Conservation (phyloP, 441 rosid species). For the Arabidopsis lyrata region DNA sequence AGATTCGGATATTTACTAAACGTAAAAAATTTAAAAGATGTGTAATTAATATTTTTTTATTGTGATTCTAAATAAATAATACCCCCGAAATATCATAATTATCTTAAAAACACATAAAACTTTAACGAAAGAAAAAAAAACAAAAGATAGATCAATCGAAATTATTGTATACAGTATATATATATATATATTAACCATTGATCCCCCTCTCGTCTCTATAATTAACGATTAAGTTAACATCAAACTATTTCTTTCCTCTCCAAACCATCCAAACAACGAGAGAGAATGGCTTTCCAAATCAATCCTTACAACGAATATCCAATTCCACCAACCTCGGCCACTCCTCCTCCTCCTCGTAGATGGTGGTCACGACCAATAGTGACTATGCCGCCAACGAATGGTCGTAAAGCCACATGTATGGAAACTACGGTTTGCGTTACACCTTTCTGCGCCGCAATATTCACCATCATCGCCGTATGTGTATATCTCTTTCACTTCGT, state of each 20-base stretch:
- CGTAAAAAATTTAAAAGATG: too few species aligned
- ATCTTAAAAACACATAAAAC: too few species aligned
- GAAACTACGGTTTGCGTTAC: background rate
- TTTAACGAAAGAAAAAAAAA: too few species aligned
- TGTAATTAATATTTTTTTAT: too few species aligned
- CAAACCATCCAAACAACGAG: background rate
- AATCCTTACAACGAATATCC: background rate
- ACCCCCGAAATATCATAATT: too few species aligned
- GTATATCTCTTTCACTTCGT: background rate
- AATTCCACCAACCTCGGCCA: constrained; percentile 20
- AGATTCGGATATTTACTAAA: too few species aligned
- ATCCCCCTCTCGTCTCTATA: background rate
- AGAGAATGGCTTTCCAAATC: constrained; percentile 7
- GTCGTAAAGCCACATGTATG: background rate
- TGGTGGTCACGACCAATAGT: constrained; percentile 42
- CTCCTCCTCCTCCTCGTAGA: background rate
- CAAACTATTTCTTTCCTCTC: background rate
- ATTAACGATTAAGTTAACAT: background rate
- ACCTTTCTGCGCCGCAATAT: background rate
- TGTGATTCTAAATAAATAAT: too few species aligned
- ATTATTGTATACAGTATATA: background rate
- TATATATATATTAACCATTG: background rate
- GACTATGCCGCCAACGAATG: background rate
- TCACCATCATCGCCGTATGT: constrained; percentile 2
- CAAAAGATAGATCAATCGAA: background rate